phyloP scores from a whole-genome alignment of 768 basidiomycete species.

The Termitomyces sp. region DNA sequence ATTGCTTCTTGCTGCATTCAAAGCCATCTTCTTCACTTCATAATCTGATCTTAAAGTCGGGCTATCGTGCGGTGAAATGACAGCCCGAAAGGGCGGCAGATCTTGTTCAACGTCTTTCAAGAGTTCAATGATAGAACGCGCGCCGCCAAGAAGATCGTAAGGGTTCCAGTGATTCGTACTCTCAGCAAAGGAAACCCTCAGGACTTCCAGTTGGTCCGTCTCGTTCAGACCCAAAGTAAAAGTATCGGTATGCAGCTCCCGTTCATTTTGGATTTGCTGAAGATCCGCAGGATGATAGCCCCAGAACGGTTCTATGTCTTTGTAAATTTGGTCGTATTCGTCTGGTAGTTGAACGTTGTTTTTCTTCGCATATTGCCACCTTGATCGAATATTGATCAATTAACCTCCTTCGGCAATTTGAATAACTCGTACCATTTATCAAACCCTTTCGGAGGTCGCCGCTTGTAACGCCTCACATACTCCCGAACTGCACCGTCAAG shows the following conservation, averaged over 20 bases:
- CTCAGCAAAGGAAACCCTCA: slow-evolving; percentile 12
- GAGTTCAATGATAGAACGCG: slow-evolving; percentile 18
- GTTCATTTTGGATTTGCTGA: slow-evolving; percentile 19
- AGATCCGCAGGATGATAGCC: slow-evolving; percentile 31
- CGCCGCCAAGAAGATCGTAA: slow-evolving; percentile 15
- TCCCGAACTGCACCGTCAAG: slow-evolving; percentile 70
- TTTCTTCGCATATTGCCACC: slow-evolving; percentile 42
- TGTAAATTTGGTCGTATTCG: slow-evolving; percentile 49
- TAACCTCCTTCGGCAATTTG: neutral
- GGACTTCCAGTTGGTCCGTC: slow-evolving; percentile 7
- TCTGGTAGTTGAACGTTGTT: slow-evolving; percentile 46
- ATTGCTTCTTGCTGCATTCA: slow-evolving; percentile 11
- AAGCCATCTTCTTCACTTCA: slow-evolving; percentile 11
- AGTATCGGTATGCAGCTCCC: slow-evolving; percentile 25
- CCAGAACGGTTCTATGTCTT: slow-evolving; percentile 39
- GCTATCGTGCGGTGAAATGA: slow-evolving; percentile 29
- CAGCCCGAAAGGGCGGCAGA: slow-evolving; percentile 33
- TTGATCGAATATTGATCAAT: slow-evolving; percentile 4
- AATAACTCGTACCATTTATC: slow-evolving; percentile 67
- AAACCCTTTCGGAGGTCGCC: slow-evolving; percentile 82
- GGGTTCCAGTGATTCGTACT: slow-evolving; percentile 11
- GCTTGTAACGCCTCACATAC: slow-evolving; percentile 70
- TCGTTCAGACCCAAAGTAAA: slow-evolving; percentile 31
- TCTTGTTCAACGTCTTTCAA: slow-evolving; percentile 24
- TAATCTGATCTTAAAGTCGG: slow-evolving; percentile 23